Base-by-base conservation (phyloP, 2,329 filamentous ascomycete genomes). In the Diaporthe sp. region DNA sequence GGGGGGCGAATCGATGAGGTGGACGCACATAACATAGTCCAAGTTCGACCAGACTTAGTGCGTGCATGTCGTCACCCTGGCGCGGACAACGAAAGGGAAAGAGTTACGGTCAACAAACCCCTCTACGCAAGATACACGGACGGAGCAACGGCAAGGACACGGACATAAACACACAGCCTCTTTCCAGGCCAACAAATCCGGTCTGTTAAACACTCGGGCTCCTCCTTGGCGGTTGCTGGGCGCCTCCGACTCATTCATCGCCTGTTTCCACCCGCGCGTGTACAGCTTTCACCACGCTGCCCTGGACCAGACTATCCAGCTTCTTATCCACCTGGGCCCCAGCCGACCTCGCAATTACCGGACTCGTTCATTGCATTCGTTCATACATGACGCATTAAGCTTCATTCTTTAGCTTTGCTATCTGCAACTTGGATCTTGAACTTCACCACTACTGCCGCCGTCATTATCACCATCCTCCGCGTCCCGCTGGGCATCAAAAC, bases 31-130 rank as follows among this genome's bases (percentile, higher is more conserved):
- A 30, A 52, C 30, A 52, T 40, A 52, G 64, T 40, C 45, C 47
- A 54, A 47, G 45, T 22, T 54, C 47, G 64, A 68, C 30, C 45
- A 54, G 64, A 22, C 64, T 40, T 40, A 54, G 64, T 33, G 28
- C 47, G 19, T 40, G 64, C 64, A 68, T 68, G 47, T 68, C 64
- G 64, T 68, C 64, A 68, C 64, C 64, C 64, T 54, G 22, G 64
- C 47, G n/a, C 33, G 22, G 47, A 68, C 33, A 68, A 52, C 47
- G 19, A 33, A 68, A 67, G 47, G 64, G 33, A 40, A 40, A 15
- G 47, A 68, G 33, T 40, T 54, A 68, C 64, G 47, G 64, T 68
- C 64, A 54, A 68, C 64, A 54, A 54, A 15, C n/a, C 4, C 47
- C 47, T 28, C 64, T n/a, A 33, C 45, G 33, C 64, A 45, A 54